These are phyloP conservation scores for Vitis rupestris DNA, from an alignment of 164 flowering plant genomes.

Conservation along the genomic window DNA sequence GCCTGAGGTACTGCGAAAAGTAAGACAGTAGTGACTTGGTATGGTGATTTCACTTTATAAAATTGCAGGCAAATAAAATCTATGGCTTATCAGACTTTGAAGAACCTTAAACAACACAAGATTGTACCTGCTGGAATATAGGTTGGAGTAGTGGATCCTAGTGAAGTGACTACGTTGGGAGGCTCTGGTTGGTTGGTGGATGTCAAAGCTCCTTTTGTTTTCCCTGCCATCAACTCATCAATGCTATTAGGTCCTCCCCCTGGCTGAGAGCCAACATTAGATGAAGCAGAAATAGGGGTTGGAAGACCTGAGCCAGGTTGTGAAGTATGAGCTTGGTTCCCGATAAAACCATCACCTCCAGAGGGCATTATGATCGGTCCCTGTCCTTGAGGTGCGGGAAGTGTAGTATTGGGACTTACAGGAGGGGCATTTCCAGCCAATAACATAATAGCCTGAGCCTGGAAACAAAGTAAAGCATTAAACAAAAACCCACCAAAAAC, in stretches of 20 bases:
- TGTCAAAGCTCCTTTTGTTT: slow-evolving; percentile 6
- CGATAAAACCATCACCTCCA: slow-evolving; percentile 1
- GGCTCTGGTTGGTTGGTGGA: slow-evolving; percentile 17
- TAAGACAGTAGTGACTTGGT: background rate
- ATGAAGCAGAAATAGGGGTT: slow-evolving; percentile 13
- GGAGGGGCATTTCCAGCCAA: slow-evolving; percentile 35
- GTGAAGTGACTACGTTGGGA: slow-evolving; percentile 13
- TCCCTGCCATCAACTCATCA: slow-evolving; percentile 7
- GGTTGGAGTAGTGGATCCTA: slow-evolving; percentile 13
- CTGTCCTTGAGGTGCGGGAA: slow-evolving; percentile 14
- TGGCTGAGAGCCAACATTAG: slow-evolving; percentile 12
- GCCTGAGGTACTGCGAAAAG: slow-evolving; percentile 48
- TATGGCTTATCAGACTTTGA: background rate
- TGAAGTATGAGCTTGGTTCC: background rate
- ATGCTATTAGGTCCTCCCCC: slow-evolving; percentile 9
- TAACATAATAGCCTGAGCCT: slow-evolving; percentile 46
- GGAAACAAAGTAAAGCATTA: background rate
- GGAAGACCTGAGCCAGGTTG: slow-evolving; percentile 11
- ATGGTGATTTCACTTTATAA: background rate
- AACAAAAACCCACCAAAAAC: background rate
- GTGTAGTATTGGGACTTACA: background rate
- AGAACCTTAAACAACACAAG: background rate
- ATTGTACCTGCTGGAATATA: slow-evolving; percentile 21
- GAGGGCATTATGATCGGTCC: slow-evolving; percentile 4
- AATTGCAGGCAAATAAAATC: background rate